These are phyloP conservation scores for Simmondsia chinensis DNA, from an alignment of 148 eudicot genomes.

Conservation along the genomic window DNA sequence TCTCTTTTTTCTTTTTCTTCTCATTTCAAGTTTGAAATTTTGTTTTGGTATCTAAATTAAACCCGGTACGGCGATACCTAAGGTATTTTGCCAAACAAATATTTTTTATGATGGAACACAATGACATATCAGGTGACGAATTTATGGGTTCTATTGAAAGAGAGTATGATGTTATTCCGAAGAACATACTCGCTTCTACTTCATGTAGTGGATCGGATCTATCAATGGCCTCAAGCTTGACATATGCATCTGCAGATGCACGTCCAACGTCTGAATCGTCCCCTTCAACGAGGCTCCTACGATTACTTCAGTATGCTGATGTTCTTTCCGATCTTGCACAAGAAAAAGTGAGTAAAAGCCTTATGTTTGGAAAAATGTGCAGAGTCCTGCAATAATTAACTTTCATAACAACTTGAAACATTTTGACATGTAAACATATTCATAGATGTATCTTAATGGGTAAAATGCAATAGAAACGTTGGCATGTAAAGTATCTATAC, in stretches of 20 bases:
- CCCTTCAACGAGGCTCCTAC: conserved; percentile 35
- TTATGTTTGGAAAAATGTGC: neutral
- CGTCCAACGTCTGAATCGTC: conserved; percentile 16
- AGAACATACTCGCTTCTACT: conserved; percentile 35
- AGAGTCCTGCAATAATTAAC: no score
- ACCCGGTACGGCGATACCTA: no score
- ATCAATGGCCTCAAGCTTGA: conserved; percentile 12
- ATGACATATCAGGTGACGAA: conserved; percentile 39
- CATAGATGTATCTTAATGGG: no score
- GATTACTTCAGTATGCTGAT: conserved; percentile 24
- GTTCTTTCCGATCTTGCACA: conserved; percentile 29
- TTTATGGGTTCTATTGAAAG: conserved; percentile 33
- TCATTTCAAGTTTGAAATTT: no score
- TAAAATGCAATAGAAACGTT: no score
- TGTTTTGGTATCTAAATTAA: no score
- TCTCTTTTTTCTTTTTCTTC: neutral
- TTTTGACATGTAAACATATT: no score
- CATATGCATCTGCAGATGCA: conserved; percentile 14
- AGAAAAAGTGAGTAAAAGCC: conserved; percentile 37
- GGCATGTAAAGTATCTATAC: no score
- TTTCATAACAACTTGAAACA: no score
- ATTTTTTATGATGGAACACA: no score
- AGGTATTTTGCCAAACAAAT: no score
- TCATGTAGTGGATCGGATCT: conserved; percentile 2
- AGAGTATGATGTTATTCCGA: conserved; percentile 39